phyloP scores from a whole-genome alignment of 441 rosid genomes.

The Populus trichocarpa region DNA sequence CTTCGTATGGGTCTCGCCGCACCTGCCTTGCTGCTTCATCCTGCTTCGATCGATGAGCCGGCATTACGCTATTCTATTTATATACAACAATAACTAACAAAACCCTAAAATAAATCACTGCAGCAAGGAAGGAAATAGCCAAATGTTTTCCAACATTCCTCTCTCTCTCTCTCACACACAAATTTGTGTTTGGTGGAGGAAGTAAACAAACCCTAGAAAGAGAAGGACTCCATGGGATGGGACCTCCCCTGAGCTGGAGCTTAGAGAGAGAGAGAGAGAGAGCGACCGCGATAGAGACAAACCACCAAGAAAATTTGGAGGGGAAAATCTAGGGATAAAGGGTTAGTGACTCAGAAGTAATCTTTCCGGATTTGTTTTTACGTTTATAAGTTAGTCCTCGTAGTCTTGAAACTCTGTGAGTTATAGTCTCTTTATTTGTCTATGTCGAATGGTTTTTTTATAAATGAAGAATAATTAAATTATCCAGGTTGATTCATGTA shows the following conservation, averaged over 20 bases:
- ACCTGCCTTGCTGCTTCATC: slow-evolving; percentile 54
- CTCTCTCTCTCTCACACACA: not conserved
- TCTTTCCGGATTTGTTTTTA: too few species aligned
- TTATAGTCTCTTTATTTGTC: not conserved
- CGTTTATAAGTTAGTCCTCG: not conserved
- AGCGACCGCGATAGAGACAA: slow-evolving; percentile 28
- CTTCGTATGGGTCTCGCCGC: slow-evolving; percentile 91
- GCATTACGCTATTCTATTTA: slow-evolving; percentile 40
- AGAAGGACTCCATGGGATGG: slow-evolving; percentile 24
- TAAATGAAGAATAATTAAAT: too few species aligned
- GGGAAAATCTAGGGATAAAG: slow-evolving; percentile 26
- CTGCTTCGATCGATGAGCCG: slow-evolving; percentile 57
- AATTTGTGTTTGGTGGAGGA: not conserved
- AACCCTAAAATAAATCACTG: slow-evolving; percentile 15
- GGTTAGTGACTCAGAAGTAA: not conserved
- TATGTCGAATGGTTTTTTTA: too few species aligned
- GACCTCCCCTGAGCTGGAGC: slow-evolving; percentile 38
- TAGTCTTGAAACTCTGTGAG: not conserved
- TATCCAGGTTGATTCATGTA: too few species aligned
- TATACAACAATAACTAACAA: not conserved
- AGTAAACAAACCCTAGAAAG: slow-evolving; percentile 26
- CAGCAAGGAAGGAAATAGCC: not conserved
- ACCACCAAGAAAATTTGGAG: slow-evolving; percentile 41
- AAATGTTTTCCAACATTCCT: not conserved
- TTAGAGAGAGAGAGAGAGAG: slow-evolving; percentile 8